Evolutionary conservation across 768 basidiomycete species (phyloP), one percentile per base, ranked within the genome.

Genomic region (Boletus tylopilopsis): DNA sequence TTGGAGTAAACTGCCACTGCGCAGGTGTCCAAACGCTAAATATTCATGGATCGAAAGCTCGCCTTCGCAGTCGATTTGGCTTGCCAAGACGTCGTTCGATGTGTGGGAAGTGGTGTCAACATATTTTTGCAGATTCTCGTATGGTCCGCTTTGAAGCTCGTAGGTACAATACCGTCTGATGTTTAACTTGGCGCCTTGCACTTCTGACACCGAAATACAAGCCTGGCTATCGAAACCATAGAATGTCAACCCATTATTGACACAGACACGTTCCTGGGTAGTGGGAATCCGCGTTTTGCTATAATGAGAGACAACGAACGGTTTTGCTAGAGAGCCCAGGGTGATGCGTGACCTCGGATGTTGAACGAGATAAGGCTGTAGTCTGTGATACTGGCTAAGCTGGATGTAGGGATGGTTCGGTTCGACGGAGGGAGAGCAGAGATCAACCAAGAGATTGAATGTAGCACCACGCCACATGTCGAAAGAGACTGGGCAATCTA

Each of bases 1-100:
- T 42, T 81, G 79, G 0, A 81, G 53, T 2, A 49, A 59, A 0
- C 64, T 49, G 0, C 79, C 78, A 32, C 73, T 68, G 6, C 80
- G 75, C 30, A 81, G 52, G 42, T 68, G 63, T 11, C 70, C 72
- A 43, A 78, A 81, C 0, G 73, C 67, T 12, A 72, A 62, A 29
- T 65, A 74, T 46, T 81, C 78, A 24, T 81, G 76, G 2, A 76
- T 51, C 8, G 53, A 68, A 21, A 81, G 59, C 6, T 71, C 63
- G 19, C 43, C 39, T 5, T 72, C 73, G 45, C 77, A 79, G 9
- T 67, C 59, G 0, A 51, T 50, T 48, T 81, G 80, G 18, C 60
- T 56, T 19, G 73, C 71, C 23, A 81, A 55, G 33, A 75, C 59
- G n/a, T 66, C 54, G 42, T 81, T 81, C 1, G 75, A 64, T 0